A percentile compares a stretch with the other conserved stretches of the same genome.
These are phyloP conservation scores for Solanum commersonii DNA, from an alignment of 257 asterid genomes.

Conservation along the genomic window DNA sequence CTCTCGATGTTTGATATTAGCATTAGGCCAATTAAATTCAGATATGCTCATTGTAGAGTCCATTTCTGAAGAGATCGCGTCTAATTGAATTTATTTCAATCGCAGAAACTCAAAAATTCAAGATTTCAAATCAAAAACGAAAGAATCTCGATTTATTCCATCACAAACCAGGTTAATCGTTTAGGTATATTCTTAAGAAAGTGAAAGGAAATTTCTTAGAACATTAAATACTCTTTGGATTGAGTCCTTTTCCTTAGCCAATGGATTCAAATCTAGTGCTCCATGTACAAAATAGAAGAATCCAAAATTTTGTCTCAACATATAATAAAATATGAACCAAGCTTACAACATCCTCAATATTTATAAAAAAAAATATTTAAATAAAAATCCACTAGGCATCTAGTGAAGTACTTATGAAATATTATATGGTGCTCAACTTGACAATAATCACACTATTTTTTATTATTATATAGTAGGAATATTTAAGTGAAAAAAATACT, in stretches of 20 bases:
- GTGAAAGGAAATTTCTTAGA: conserved; percentile 16
- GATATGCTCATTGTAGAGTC: fast-evolving
- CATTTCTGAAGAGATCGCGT: neutral
- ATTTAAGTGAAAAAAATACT: neutral
- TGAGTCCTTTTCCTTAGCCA: neutral
- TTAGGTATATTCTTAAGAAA: conserved; percentile 57
- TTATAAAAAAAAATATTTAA: neutral
- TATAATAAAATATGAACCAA: neutral
- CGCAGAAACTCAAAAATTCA: fast-evolving
- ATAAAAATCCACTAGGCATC: neutral
- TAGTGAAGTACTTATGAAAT: neutral
- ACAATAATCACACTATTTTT: neutral
- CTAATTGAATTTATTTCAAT: neutral
- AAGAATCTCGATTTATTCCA: fast-evolving
- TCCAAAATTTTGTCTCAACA: neutral
- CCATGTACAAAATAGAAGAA: neutral
- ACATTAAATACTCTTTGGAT: conserved; percentile 12
- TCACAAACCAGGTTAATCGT: neutral
- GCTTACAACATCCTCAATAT: neutral
- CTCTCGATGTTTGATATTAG: neutral
- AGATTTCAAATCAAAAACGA: fast-evolving
- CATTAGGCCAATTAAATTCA: neutral
- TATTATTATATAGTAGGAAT: neutral
- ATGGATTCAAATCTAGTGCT: neutral
- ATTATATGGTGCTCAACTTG: neutral